Percentiles rank a stretch among this genome's conserved stretches.
phyloP scores from a whole-genome alignment of 1,284 basidiomycete species.

The Marasmius tenuissimus region DNA sequence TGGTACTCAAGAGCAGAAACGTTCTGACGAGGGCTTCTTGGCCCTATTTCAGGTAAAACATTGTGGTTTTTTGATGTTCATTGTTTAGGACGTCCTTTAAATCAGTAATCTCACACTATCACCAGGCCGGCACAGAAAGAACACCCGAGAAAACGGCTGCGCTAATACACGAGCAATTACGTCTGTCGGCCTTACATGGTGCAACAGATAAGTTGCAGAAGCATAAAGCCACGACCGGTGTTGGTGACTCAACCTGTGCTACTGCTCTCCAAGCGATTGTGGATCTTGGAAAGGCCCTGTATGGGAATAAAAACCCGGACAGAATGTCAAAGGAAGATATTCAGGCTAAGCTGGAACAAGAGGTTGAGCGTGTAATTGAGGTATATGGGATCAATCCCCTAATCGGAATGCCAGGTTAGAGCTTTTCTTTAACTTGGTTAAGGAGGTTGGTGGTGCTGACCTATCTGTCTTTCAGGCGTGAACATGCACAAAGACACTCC shows the following conservation, averaged over 20 bases:
- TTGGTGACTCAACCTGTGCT: conserved; percentile 7
- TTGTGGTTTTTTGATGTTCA: conserved; percentile 8
- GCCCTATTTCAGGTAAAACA: background rate
- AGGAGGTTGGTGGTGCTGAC: background rate
- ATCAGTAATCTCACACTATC: conserved; percentile 1
- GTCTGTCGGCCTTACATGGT: conserved; percentile 17
- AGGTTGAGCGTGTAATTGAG: background rate
- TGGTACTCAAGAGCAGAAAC: conserved; percentile 17
- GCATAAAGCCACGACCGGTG: conserved; percentile 27
- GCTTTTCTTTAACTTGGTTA: background rate
- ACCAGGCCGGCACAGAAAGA: background rate
- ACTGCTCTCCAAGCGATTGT: conserved; percentile 7
- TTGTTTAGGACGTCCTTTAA: background rate
- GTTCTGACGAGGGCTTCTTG: conserved; percentile 20
- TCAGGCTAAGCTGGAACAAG: background rate
- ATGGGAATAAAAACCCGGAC: background rate
- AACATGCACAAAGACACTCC: conserved; percentile 33
- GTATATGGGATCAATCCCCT: background rate
- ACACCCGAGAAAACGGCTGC: background rate
- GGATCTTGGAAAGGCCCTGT: conserved; percentile 13
- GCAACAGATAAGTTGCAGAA: conserved; percentile 28
- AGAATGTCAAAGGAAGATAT: background rate
- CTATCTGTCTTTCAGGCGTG: conserved; percentile 19
- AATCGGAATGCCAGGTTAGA: background rate
- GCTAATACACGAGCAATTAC: background rate